Percentiles rank a stretch among this genome's conserved stretches.
phyloP scores from a whole-genome alignment of 2,329 filamentous ascomycete genomes.

The Diaporthe eres region DNA sequence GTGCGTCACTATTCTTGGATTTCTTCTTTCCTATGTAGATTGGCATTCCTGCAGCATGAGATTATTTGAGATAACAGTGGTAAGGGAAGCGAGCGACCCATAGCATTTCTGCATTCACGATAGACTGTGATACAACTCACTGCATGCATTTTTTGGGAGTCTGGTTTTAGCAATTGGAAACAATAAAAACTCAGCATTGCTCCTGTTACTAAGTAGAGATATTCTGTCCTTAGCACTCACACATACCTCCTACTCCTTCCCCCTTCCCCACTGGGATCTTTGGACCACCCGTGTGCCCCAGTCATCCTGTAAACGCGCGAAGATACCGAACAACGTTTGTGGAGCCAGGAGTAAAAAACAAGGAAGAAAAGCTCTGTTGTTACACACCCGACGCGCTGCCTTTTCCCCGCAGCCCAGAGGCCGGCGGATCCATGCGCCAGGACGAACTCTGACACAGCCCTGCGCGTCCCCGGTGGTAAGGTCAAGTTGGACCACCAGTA shows the following conservation, averaged over 20 bases:
- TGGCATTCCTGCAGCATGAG: background rate
- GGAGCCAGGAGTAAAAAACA: slow-evolving; percentile 19
- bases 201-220: slow-evolving; percentile 37
- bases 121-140: background rate
- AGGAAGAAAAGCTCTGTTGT: slow-evolving; percentile 35
- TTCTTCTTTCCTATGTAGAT: background rate
- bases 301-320: slow-evolving; percentile 3
- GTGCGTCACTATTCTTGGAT: no score
- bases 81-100: background rate
- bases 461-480: background rate
- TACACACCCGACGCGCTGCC: slow-evolving; percentile 32
- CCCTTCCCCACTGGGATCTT: slow-evolving; percentile 3
- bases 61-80: background rate
- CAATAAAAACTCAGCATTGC: slow-evolving; percentile 35
- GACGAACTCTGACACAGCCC: background rate
- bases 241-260: slow-evolving; percentile 20
- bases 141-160: background rate
- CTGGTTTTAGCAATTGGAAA: slow-evolving; percentile 3
- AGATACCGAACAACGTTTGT: slow-evolving; percentile 30
- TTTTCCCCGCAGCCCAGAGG: background rate
- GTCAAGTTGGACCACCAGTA: background rate
- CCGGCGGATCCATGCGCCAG: background rate
- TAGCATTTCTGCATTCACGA: background rate
- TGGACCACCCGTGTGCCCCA: slow-evolving; percentile 8
- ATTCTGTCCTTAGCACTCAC: slow-evolving; percentile 14